Conservation (phyloP, 139 green algal species). For the Astrephomene gubernaculifera region DNA sequence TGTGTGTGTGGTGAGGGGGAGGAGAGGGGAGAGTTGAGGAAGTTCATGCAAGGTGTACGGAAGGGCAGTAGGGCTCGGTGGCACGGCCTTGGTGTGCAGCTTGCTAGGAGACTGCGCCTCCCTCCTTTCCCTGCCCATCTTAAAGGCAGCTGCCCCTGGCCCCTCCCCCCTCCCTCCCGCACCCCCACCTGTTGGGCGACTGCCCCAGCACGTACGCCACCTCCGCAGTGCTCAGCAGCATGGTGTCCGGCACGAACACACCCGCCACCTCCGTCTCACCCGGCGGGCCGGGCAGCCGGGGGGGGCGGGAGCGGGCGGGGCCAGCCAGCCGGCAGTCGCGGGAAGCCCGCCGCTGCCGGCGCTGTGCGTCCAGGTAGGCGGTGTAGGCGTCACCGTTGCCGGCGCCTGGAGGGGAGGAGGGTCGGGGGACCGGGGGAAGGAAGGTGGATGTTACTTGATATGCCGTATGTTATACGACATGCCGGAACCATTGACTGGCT, state of each 20-base stretch:
- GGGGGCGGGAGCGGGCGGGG: slow-evolving; percentile 10
- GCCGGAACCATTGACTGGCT: too few relatives aligned
- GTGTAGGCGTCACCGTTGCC: slow-evolving; percentile 46
- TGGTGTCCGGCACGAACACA: slow-evolving; percentile 40
- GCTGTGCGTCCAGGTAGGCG: background rate
- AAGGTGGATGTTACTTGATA: too few relatives aligned
- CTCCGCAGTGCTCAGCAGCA: slow-evolving; percentile 50
- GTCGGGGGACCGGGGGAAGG: background rate
- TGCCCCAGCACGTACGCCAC: slow-evolving; percentile 73
- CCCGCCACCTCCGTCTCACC: slow-evolving; percentile 32
- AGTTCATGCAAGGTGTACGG: too few relatives aligned
- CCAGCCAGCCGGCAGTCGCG: slow-evolving; percentile 49
- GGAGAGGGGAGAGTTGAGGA: background rate
- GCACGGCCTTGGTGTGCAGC: too few relatives aligned
- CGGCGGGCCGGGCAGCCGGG: background rate
- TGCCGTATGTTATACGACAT: too few relatives aligned
- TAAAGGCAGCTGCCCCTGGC: background rate
- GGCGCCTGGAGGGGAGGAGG: background rate
- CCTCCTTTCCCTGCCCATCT: too few relatives aligned
- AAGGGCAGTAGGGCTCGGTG: too few relatives aligned
- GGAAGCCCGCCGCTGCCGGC: background rate
- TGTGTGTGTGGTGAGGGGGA: background rate
- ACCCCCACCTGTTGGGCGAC: slow-evolving; percentile 16
- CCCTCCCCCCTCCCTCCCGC: background rate
- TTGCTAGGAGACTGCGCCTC: too few relatives aligned